Percentiles rank a stretch among this genome's conserved stretches.
phyloP scores from a whole-genome alignment of 768 basidiomycete species.

The Epithele typhae region DNA sequence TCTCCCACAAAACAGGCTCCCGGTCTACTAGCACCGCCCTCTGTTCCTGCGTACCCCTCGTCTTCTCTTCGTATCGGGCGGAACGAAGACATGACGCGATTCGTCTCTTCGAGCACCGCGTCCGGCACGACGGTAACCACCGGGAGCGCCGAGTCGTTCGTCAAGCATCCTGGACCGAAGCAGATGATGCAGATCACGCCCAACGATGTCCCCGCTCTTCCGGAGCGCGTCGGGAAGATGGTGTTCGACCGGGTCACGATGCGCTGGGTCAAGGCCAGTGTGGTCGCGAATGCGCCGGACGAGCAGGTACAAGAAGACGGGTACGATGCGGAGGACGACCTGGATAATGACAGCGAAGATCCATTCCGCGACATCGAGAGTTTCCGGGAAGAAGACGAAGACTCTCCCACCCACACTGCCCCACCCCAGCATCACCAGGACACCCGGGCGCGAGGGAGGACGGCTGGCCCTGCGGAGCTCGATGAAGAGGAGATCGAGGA shows the following conservation, averaged over 20 bases:
- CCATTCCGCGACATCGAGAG: conserved; percentile 93
- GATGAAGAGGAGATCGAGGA: conserved; percentile 46
- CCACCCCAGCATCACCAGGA: too few species aligned
- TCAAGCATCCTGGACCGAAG: conserved; percentile 77
- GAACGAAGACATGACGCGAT: conserved; percentile 78
- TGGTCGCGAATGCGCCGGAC: conserved; percentile 27
- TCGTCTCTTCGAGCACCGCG: conserved; percentile 85
- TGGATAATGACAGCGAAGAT: conserved; percentile 67
- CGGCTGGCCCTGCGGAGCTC: conserved; percentile 42
- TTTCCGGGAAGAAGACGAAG: conserved; percentile 47
- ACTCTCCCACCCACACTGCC: neutral
- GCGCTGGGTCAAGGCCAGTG: conserved; percentile 76
- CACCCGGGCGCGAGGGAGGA: conserved; percentile 36
- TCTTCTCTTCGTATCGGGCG: conserved; percentile 47
- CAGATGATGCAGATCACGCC: conserved; percentile 81
- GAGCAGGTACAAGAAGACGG: conserved; percentile 12
- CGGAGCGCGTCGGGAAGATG: conserved; percentile 84
- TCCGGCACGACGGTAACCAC: conserved; percentile 69
- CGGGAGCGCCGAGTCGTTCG: conserved; percentile 74
- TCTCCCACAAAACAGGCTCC: conserved; percentile 7
- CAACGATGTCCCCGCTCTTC: conserved; percentile 66
- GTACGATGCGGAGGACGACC: conserved; percentile 21
- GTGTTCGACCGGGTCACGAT: conserved; percentile 77
- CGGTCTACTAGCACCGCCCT: conserved; percentile 12
- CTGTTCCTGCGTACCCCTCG: conserved; percentile 40